Conservation (phyloP, 1,139 yeast genomes). For the Scheffersomyces insectosa region DNA sequence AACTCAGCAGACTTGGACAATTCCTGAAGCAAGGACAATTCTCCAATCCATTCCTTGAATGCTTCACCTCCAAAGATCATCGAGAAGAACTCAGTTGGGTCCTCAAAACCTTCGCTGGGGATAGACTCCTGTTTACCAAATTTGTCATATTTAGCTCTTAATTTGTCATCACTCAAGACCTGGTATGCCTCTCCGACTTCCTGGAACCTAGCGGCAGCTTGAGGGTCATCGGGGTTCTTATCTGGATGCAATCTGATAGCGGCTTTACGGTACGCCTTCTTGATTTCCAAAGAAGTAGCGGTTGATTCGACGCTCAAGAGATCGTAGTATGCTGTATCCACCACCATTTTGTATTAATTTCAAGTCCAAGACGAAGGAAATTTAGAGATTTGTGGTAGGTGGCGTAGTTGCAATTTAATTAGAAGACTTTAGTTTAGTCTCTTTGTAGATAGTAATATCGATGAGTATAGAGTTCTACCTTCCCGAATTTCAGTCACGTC, state of each 20-base stretch:
- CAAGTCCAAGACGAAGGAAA: background rate
- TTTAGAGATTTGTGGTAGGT: too few species aligned
- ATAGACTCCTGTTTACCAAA: conserved; percentile 83
- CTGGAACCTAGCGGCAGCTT: conserved; percentile 71
- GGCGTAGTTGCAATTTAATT: too few species aligned
- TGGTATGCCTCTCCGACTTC: conserved; percentile 81
- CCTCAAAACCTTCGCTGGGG: conserved; percentile 84
- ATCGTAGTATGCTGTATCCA: conserved; percentile 89
- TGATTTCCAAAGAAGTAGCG: conserved; percentile 83
- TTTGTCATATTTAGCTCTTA: conserved; percentile 78
- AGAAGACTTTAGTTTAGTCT: too few species aligned
- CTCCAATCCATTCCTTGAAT: conserved; percentile 75
- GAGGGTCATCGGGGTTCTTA: conserved; percentile 86
- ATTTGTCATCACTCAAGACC: conserved; percentile 72
- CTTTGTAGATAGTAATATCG: too few species aligned
- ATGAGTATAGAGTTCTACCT: too few species aligned
- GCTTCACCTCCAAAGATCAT: conserved; percentile 84
- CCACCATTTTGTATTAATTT: conserved; percentile 61
- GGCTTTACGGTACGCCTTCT: conserved; percentile 87
- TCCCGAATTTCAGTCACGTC: too few species aligned
- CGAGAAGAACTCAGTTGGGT: conserved; percentile 61
- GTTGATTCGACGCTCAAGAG: conserved; percentile 62
- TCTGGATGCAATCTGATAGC: conserved; percentile 94
- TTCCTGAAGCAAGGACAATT: conserved; percentile 81
- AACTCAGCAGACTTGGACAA: conserved; percentile 71